Evolutionary conservation across 2,329 filamentous ascomycete genomes (phyloP).

Genomic region (Neopestalotiopsis rosae): DNA sequence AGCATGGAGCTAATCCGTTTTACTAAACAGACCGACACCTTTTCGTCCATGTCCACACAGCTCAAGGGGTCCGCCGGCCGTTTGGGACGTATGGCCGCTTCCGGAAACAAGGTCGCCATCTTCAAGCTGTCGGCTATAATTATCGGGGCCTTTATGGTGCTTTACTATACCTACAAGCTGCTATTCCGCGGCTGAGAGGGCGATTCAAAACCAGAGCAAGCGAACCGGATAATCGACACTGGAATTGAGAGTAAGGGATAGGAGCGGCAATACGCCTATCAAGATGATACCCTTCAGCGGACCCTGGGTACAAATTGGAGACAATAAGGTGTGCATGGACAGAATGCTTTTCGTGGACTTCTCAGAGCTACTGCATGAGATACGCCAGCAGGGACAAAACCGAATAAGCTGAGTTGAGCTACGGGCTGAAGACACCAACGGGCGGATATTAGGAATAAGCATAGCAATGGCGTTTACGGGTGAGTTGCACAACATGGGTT

Average conservation of each 20-base stretch:
- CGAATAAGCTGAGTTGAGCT: neutral
- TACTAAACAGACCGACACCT: constrained; percentile 75
- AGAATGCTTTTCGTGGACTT: neutral
- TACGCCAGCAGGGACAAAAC: neutral
- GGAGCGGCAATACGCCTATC: neutral
- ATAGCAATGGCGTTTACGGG: constrained; percentile 41
- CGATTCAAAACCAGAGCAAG: neutral
- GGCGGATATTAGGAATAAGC: constrained; percentile 22
- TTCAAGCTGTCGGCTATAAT: constrained; percentile 88
- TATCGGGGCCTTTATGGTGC: constrained; percentile 70
- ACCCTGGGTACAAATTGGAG: neutral
- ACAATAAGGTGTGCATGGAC: neutral
- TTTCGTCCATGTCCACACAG: constrained; percentile 82
- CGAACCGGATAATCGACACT: neutral
- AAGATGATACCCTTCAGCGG: neutral
- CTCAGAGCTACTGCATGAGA: neutral
- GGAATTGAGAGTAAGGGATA: neutral
- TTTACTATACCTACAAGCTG: constrained; percentile 75
- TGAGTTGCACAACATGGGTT: constrained; percentile 14
- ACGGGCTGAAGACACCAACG: neutral
- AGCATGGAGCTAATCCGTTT: no score
- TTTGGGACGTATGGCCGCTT: constrained; percentile 86
- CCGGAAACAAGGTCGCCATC: constrained; percentile 89
- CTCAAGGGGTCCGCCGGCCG: constrained; percentile 84
- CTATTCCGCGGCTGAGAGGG: constrained; percentile 55